Base-by-base conservation (phyloP, 2,329 filamentous ascomycete species). In the Ophiostoma montium region DNA sequence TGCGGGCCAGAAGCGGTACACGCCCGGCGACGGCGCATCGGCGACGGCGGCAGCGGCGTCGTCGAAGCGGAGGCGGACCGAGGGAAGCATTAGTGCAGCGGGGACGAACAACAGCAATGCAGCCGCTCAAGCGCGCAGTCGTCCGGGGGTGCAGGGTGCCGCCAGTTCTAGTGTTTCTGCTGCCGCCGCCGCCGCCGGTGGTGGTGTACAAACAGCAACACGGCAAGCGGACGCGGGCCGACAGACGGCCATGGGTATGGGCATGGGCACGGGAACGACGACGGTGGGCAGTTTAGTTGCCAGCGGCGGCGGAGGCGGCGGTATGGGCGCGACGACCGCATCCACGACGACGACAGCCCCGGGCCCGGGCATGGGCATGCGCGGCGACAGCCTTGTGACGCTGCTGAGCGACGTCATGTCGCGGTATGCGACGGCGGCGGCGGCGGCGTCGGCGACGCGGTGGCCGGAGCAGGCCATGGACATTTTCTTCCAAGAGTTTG, bases 391-490 rank as follows among this genome's bases (percentile, higher is more conserved):
- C 52, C 57, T 54, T n/a, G 59, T 56, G 7, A 51, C 48, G 55
- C 60, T 66, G 7, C 61, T 67, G 19, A 62, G 67, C 5, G 70
- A 72, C 23, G 65, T 65, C 2, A 60, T 71, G 31, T 48, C 53
- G 18, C 63, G 61, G 47, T 58, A 61, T 8, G 63, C 67, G 16
- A 57, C 57, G 33, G 57, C 62, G 6, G 49, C 53, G 3, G 41
- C 51, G 31, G 11, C 48, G 42, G 62, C 65, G 19, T 58, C 58
- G n/a, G 59, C 63, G 6, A 65, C 69, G 6, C 67, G 63, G 35
- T 79, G 74, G 74, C 67, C 72, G 5, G 75, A 79, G 58, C 70
- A 74, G 58, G 75, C 75, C 0, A 65, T 79, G 47, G 75, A 79
- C 50, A 67, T 77, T 5, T 74, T 79, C 57, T 78, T 79, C 60